Percentiles rank a stretch among this genome's conserved stretches.
These are phyloP conservation scores for Mycena pura DNA, from an alignment of 768 basidiomycete genomes.

Conservation along the genomic window DNA sequence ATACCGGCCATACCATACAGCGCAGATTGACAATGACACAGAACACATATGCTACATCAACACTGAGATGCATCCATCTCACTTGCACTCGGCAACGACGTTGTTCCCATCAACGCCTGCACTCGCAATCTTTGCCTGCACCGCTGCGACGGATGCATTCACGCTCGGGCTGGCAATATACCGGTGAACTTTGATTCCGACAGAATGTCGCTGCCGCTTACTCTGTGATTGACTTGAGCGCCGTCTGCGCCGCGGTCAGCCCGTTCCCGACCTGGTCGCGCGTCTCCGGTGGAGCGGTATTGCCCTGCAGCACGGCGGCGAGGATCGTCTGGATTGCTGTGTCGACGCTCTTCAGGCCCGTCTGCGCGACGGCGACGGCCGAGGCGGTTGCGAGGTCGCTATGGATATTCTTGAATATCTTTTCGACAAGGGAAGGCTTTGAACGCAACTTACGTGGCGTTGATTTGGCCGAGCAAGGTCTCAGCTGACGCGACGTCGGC, in stretches of 20 bases:
- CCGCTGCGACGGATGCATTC: constrained; percentile 27
- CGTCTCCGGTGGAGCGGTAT: constrained; percentile 30
- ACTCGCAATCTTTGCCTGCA: constrained; percentile 24
- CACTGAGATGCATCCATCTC: too few species aligned
- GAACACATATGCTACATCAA: too few species aligned
- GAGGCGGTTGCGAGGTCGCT: constrained; percentile 31
- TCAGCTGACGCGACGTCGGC: not conserved
- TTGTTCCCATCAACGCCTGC: constrained; percentile 31
- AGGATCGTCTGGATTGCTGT: constrained; percentile 35
- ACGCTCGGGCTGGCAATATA: constrained; percentile 27
- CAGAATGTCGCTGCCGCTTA: constrained; percentile 1
- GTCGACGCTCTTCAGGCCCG: constrained; percentile 31
- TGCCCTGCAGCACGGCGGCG: constrained; percentile 24
- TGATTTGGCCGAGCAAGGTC: constrained; percentile 7
- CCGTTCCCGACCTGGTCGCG: constrained; percentile 33
- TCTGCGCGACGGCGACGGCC: constrained; percentile 30
- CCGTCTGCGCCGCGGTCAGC: constrained; percentile 27
- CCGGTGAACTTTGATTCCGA: not conserved
- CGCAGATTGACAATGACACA: too few species aligned
- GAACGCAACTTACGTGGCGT: constrained; percentile 15
- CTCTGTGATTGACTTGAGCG: constrained; percentile 34
- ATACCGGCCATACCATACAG: too few species aligned
- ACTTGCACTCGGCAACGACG: constrained; percentile 32
- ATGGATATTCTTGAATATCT: not conserved
- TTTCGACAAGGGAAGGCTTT: not conserved